Conservation (phyloP, 2,329 filamentous ascomycete species). For the Meredithiella fracta region DNA sequence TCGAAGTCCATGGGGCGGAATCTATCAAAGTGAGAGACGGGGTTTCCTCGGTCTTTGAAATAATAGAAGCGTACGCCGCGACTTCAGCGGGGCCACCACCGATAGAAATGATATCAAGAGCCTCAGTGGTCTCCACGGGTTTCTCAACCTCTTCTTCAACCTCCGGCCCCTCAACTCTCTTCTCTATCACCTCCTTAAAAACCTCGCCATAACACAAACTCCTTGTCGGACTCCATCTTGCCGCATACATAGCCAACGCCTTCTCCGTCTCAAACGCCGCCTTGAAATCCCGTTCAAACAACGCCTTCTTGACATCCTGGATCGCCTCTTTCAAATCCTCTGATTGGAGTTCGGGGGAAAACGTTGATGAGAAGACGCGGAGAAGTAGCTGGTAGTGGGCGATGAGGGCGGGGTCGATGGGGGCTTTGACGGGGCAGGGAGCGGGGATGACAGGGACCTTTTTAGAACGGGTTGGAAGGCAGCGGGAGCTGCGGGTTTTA, state of each 20-base stretch:
- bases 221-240: conserved; percentile 77
- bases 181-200: conserved; percentile 21
- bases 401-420: conserved; percentile 2
- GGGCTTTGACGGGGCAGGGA: conserved; percentile 3
- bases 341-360: conserved; percentile 33
- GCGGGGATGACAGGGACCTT: not conserved
- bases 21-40: conserved; percentile 52
- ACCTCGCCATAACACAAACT: conserved; percentile 61
- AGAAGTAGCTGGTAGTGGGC: conserved; percentile 29
- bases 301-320: conserved; percentile 69
- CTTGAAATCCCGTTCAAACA: conserved; percentile 74
- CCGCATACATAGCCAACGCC: conserved; percentile 66
- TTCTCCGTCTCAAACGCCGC: conserved; percentile 58
- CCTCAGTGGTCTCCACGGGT: not conserved
- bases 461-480: conserved; percentile 14
- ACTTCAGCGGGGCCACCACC: conserved; percentile 49
- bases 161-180: not conserved
- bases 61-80: conserved; percentile 29
- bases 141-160: not conserved
- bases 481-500: conserved; percentile 13
- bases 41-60: conserved; percentile 11
- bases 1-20: conserved; percentile 57
- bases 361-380: conserved; percentile 53
- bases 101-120: conserved; percentile 29
- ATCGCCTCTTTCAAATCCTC: conserved; percentile 38